These are phyloP conservation scores for Rosa lucieae DNA, from an alignment of 306 rosid species.

Conservation along the genomic window DNA sequence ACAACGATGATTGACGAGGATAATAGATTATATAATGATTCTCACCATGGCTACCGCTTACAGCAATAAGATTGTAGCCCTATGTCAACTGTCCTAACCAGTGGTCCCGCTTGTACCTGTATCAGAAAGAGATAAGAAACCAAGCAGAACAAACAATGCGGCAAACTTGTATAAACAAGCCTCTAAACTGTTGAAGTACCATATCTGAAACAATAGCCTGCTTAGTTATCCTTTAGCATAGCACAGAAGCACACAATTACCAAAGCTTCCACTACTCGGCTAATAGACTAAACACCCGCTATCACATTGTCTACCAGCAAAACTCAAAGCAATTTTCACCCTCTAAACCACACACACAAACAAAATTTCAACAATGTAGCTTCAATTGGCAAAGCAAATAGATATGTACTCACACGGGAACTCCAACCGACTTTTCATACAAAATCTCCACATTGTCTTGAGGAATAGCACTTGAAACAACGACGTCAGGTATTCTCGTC, in stretches of 20 bases:
- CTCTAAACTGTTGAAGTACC: background rate
- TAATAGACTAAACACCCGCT: too few relatives aligned
- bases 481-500: too few relatives aligned
- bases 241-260: too few relatives aligned
- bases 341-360: too few relatives aligned
- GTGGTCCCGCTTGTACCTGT: constrained; percentile 25
- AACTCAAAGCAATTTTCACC: background rate
- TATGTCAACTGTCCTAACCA: constrained; percentile 35
- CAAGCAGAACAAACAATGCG: background rate
- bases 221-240: background rate
- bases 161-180: background rate
- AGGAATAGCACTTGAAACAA: too few relatives aligned
- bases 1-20: background rate
- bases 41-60: constrained; percentile 38
- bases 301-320: too few relatives aligned
- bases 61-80: constrained; percentile 31
- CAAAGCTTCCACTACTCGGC: background rate
- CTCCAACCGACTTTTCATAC: too few relatives aligned
- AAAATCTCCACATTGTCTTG: too few relatives aligned
- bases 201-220: background rate
- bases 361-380: too few relatives aligned
- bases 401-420: too few relatives aligned
- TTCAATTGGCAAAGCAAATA: too few relatives aligned
- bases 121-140: background rate
- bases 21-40: background rate